These are phyloP conservation scores for Pseudocercospora musae DNA, from an alignment of 2,329 filamentous ascomycete species.

Conservation along the genomic window DNA sequence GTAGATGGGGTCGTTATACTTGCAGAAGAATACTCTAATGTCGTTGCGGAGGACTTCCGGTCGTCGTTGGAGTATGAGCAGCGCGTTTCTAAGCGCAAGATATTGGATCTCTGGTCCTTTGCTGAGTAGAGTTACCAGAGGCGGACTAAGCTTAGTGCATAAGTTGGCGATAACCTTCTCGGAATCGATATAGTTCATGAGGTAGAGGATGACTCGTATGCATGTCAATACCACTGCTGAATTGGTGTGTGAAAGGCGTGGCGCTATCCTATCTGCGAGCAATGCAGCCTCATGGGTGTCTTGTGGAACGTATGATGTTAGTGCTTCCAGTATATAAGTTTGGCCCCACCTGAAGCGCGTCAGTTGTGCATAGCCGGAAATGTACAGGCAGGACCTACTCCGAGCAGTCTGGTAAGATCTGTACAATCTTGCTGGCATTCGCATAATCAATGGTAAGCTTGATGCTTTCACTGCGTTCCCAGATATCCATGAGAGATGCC, in stretches of 20 bases:
- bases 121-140: constrained; percentile 87
- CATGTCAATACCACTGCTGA: constrained; percentile 94
- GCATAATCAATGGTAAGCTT: constrained; percentile 97
- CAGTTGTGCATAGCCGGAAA: constrained; percentile 19
- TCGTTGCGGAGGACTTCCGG: constrained; percentile 94
- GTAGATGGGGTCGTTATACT: constrained; percentile 99
- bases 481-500: constrained; percentile 91
- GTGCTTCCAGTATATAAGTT: constrained; percentile 93
- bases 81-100: constrained; percentile 84
- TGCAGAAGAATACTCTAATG: constrained; percentile 98
- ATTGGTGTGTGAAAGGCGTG: constrained; percentile 94
- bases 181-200: constrained; percentile 98
- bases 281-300: constrained; percentile 83
- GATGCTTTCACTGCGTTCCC: constrained; percentile 95
- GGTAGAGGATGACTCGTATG: constrained; percentile 91
- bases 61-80: constrained; percentile 86
- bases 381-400: constrained; percentile 60
- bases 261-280: constrained; percentile 87
- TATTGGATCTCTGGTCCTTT: constrained; percentile 99
- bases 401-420: constrained; percentile 92
- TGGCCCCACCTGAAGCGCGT: constrained; percentile 78
- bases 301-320: constrained; percentile 97
- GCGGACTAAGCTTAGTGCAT: constrained; percentile 90
- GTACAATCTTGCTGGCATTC: constrained; percentile 97
- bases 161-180: constrained; percentile 82